Evolutionary conservation across 768 basidiomycete genomes (phyloP).

Genomic region (Mycena chlorophos): DNA sequence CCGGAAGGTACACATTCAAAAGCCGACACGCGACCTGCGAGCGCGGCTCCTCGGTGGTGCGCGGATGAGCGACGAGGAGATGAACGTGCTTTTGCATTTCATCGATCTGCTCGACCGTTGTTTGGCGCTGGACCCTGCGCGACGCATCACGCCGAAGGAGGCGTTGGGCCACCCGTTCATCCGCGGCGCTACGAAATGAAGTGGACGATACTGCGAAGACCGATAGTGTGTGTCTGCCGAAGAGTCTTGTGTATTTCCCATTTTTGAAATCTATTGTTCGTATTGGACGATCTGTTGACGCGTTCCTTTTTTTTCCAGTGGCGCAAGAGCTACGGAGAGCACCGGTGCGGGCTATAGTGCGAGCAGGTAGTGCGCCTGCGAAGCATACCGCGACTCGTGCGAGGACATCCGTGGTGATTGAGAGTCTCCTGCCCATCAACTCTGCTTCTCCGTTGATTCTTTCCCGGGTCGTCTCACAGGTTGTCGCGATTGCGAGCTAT

Average conservation of each 20-base stretch:
- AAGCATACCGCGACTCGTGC: not conserved
- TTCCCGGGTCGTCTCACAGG: not conserved
- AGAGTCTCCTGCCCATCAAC: not conserved
- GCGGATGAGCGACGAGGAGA: slow-evolving; percentile 87
- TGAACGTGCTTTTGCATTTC: slow-evolving; percentile 72
- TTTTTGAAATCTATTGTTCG: too few relatives aligned
- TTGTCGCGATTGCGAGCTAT: too few relatives aligned
- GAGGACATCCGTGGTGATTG: not conserved
- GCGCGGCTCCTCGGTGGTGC: slow-evolving; percentile 59
- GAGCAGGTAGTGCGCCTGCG: not conserved
- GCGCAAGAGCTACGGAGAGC: too few relatives aligned
- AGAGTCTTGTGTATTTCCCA: too few relatives aligned
- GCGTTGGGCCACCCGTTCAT: slow-evolving; percentile 87
- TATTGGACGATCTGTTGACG: too few relatives aligned
- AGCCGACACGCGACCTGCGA: slow-evolving; percentile 77
- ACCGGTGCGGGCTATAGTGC: too few relatives aligned
- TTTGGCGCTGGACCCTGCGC: slow-evolving; percentile 78
- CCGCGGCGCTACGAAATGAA: slow-evolving; percentile 42
- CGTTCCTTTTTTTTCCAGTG: too few relatives aligned
- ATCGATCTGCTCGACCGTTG: slow-evolving; percentile 92
- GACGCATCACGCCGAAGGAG: slow-evolving; percentile 84
- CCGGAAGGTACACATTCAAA: slow-evolving; percentile 80
- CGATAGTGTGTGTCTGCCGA: too few relatives aligned
- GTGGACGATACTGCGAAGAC: too few relatives aligned
- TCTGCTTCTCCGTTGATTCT: not conserved